Conservation (phyloP, 805 yeast genomes). For the Saturnispora quitensis region DNA sequence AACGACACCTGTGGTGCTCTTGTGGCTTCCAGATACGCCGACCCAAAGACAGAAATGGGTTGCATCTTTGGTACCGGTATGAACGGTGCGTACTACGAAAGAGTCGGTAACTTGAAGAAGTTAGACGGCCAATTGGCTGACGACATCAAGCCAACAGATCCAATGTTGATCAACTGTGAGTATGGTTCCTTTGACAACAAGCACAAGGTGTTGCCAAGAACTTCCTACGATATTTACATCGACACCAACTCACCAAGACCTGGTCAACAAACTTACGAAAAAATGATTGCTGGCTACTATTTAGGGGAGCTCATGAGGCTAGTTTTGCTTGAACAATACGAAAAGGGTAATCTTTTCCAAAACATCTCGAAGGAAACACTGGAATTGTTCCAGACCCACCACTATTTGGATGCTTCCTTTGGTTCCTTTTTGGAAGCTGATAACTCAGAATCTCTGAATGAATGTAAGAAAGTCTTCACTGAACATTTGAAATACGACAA, state of each 20-base stretch:
- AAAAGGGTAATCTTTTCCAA: conserved; percentile 58
- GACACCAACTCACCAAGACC: conserved; percentile 94
- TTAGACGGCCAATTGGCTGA: conserved; percentile 60
- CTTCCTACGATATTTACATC: conserved; percentile 72
- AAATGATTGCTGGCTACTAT: conserved; percentile 97
- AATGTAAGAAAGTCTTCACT: conserved; percentile 60
- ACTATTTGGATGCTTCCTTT: conserved; percentile 81
- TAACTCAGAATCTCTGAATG: conserved; percentile 75
- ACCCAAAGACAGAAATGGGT: conserved; percentile 88
- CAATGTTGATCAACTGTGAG: conserved; percentile 97
- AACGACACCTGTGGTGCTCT: conserved; percentile 97
- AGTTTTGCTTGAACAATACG: conserved; percentile 64
- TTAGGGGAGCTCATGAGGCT: conserved; percentile 88
- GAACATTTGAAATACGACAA: conserved; percentile 43
- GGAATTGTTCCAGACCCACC: conserved; percentile 49
- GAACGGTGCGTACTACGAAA: conserved; percentile 94
- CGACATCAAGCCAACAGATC: conserved; percentile 58
- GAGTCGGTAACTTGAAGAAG: conserved; percentile 69
- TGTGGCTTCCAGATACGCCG: conserved; percentile 93
- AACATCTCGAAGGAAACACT: conserved; percentile 45
- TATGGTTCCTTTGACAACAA: conserved; percentile 98
- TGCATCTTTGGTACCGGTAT: conserved; percentile 97
- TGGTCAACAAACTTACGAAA: conserved; percentile 93
- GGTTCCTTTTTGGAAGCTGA: conserved; percentile 85
- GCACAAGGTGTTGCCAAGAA: conserved; percentile 80